A percentile compares a stretch with the other conserved stretches of the same genome.
These are phyloP conservation scores for Ascochyta pisi DNA, from an alignment of 2,329 filamentous ascomycete genomes.

Conservation along the genomic window DNA sequence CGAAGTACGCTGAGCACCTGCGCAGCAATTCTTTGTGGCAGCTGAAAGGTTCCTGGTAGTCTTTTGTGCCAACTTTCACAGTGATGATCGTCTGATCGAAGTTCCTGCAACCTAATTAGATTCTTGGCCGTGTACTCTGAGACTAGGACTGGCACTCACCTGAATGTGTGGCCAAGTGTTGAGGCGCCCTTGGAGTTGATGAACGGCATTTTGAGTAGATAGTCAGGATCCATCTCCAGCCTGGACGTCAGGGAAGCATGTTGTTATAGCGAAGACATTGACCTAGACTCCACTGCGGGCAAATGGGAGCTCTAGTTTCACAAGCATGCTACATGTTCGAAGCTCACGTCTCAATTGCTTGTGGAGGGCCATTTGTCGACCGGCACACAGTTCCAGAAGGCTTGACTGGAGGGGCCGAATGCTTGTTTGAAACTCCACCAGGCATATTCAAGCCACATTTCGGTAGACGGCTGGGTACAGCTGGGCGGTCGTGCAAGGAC, in stretches of 20 bases:
- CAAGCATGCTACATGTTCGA: slow-evolving; percentile 26
- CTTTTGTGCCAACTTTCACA: slow-evolving; percentile 42
- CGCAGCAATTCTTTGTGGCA: slow-evolving; percentile 44
- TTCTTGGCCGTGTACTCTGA: neutral
- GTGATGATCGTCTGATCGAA: slow-evolving; percentile 48
- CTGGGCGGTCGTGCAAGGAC: slow-evolving; percentile 11
- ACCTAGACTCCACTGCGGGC: slow-evolving; percentile 2
- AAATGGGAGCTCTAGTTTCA: slow-evolving; percentile 36
- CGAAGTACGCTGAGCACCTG: slow-evolving; percentile 45
- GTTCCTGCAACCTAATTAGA: slow-evolving; percentile 36
- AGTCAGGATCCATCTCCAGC: slow-evolving; percentile 40
- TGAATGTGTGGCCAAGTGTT: slow-evolving; percentile 45
- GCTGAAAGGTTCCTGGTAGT: slow-evolving; percentile 43
- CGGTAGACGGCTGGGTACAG: slow-evolving; percentile 10
- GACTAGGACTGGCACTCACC: slow-evolving; percentile 21
- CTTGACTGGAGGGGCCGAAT: slow-evolving; percentile 7
- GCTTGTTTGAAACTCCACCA: slow-evolving; percentile 18
- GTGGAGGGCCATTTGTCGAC: neutral
- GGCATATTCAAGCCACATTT: neutral
- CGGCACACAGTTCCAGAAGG: slow-evolving; percentile 5
- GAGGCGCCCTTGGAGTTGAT: slow-evolving; percentile 41
- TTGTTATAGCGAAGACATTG: slow-evolving; percentile 8
- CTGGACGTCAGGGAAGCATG: slow-evolving; percentile 3
- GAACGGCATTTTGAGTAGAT: slow-evolving; percentile 48
- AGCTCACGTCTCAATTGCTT: slow-evolving; percentile 14